Evolutionary conservation across 2,329 filamentous ascomycete species (phyloP), one percentile per base, ranked within the genome.

Genomic region (Arthrobotrys iridis): DNA sequence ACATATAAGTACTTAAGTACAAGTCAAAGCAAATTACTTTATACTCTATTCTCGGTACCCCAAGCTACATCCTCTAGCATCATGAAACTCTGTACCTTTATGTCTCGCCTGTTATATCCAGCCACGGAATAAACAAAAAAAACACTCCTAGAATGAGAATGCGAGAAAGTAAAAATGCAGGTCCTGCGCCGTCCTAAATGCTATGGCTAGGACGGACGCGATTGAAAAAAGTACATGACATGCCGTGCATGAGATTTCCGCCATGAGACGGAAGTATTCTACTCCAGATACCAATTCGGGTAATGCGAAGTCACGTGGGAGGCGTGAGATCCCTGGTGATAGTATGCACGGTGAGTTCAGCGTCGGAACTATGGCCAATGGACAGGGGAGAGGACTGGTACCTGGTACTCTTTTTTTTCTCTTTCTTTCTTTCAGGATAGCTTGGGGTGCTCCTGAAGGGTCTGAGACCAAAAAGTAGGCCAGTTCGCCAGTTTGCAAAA

Each of bases 71-170:
- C 37, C 28, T 59, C 35, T 55, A 55, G 28, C 26, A 37, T 18
- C n/a, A 22, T 28, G 35, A 24, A 37, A 55, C 10, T 10, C 28
- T n/a, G 50, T 37, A 22, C 18, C 33, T 45, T 64, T 64, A 33
- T 64, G 28, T 30, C 37, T 30, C 37, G 48, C 35, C 24, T 57
- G 24, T 11, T 68, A 22, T 37, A 18, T n/a, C 64, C 65, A 70
- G 65, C 65, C 65, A 70, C 65, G 46, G 50, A 59, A 67, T 67
- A 66, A 43, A 30, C 22, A 55, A 45, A 45, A 48, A 28, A 37
- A 30, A 37, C 6, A 48, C 6, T 6, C 33, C 6, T 13, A 37
- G 6, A n/a, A n/a, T n/a, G n/a, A 37, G 33, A 37, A 37, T 13
- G 33, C 33, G 13, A 13, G 33, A 13, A 37, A 37, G 13, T 37